Evolutionary conservation across 306 rosid species (phyloP).

Genomic region (Prunus kanzakura): DNA sequence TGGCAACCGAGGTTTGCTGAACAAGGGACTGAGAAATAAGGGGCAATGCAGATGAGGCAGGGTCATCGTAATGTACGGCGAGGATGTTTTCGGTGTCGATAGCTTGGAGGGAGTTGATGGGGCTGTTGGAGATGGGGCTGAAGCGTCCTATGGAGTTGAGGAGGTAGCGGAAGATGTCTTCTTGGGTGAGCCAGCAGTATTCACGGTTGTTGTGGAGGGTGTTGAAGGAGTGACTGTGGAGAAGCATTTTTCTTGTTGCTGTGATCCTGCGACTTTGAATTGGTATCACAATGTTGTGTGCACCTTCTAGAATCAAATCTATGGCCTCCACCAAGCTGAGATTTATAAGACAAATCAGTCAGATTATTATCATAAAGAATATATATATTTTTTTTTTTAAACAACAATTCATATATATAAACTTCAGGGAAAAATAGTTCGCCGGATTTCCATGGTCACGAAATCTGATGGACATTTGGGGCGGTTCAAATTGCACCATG

Average conservation of each 20-base stretch:
- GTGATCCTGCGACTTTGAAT: constrained; percentile 23
- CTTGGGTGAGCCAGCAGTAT: constrained; percentile 89
- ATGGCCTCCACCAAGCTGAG: constrained; percentile 64
- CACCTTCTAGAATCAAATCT: constrained; percentile 65
- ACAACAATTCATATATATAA: not conserved
- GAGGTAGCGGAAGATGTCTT: constrained; percentile 78
- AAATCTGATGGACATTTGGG: too few species aligned
- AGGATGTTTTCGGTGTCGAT: constrained; percentile 47
- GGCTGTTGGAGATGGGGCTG: constrained; percentile 35
- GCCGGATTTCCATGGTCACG: too few species aligned
- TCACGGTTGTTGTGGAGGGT: constrained; percentile 36
- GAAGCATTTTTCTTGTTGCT: constrained; percentile 26
- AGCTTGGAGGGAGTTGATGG: constrained; percentile 53
- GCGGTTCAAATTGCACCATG: too few species aligned
- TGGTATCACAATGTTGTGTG: constrained; percentile 67
- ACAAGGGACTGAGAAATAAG: constrained; percentile 47
- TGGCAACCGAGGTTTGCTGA: constrained; percentile 64
- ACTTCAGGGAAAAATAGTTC: too few species aligned
- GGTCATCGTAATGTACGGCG: constrained; percentile 48
- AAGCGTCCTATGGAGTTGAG: constrained; percentile 68
- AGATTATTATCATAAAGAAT: not conserved
- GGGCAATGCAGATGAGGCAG: constrained; percentile 58
- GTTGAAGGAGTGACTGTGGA: constrained; percentile 20
- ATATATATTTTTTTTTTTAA: too few species aligned
- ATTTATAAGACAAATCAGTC: not conserved